A percentile compares a stretch with the other conserved stretches of the same genome.
Conservation (phyloP, 108 stramenopile genomes). For the Poteriospumella lacustris region DNA sequence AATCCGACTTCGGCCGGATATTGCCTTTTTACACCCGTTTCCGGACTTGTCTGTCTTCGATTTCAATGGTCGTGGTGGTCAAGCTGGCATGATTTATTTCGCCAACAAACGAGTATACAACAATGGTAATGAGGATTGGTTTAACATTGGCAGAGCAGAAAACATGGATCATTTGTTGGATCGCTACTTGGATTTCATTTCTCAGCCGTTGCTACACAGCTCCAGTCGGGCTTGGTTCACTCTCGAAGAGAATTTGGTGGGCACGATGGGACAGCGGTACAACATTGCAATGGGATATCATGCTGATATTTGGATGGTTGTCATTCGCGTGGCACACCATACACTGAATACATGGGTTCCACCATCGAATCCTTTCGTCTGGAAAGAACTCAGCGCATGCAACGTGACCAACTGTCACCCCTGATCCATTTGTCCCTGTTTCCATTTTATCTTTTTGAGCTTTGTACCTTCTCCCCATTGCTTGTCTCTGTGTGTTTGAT, state of each 20-base stretch:
- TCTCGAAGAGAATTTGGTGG: not conserved
- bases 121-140: slow-evolving; percentile 23
- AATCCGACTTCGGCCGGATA: not conserved
- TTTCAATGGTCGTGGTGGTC: not conserved
- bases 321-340: not conserved
- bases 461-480: too few species aligned
- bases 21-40: not conserved
- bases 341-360: not conserved
- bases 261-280: not conserved
- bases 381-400: not conserved
- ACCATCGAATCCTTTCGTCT: not conserved
- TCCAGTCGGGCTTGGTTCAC: not conserved
- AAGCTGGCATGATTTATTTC: not conserved
- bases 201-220: not conserved
- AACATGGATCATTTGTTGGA: slow-evolving; percentile 24
- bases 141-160: not conserved
- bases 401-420: too few species aligned
- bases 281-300: not conserved
- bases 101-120: not conserved
- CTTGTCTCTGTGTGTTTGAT: too few species aligned
- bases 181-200: slow-evolving; percentile 3
- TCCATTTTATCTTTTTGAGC: too few species aligned
- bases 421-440: too few species aligned
- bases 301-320: slow-evolving; percentile 18
- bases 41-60: not conserved